phyloP scores from a whole-genome alignment of 2,329 filamentous ascomycete genomes.

The Cladophialophora carrionii region DNA sequence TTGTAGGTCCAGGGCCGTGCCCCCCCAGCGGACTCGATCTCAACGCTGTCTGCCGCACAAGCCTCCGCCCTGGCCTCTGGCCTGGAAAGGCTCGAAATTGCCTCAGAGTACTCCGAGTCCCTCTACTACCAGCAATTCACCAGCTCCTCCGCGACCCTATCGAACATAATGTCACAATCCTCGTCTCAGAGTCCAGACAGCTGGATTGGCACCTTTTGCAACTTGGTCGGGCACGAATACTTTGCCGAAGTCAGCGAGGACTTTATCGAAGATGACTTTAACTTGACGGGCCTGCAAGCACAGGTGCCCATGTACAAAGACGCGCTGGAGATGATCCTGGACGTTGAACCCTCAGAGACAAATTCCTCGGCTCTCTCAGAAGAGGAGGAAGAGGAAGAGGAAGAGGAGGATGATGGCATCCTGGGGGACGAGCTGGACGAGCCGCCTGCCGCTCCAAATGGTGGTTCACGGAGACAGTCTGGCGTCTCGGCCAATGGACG shows the following conservation, averaged over 20 bases:
- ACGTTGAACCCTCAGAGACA: constrained; percentile 88
- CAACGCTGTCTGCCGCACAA: constrained; percentile 50
- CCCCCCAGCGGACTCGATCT: background rate
- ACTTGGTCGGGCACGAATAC: constrained; percentile 93
- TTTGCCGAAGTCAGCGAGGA: constrained; percentile 99
- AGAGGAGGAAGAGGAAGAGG: constrained; percentile 67
- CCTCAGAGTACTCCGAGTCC: constrained; percentile 33
- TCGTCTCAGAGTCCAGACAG: constrained; percentile 72
- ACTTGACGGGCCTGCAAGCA: constrained; percentile 89
- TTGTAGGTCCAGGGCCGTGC: background rate
- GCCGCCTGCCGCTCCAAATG: constrained; percentile 29
- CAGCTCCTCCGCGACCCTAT: constrained; percentile 35
- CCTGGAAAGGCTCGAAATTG: constrained; percentile 53
- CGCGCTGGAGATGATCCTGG: constrained; percentile 97
- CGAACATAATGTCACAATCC: constrained; percentile 55
- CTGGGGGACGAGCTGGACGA: constrained; percentile 64
- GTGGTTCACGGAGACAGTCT: constrained; percentile 63
- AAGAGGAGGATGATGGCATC: constrained; percentile 68
- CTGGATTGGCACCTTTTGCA: constrained; percentile 98
- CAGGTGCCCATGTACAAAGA: constrained; percentile 99
- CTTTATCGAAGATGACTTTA: constrained; percentile 99
- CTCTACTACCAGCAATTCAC: constrained; percentile 36
- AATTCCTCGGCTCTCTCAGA: constrained; percentile 46
- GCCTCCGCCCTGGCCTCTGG: constrained; percentile 52
- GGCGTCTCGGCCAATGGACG: constrained; percentile 50